These are phyloP conservation scores for Imleria badia DNA, from an alignment of 768 basidiomycete genomes.

Conservation along the genomic window DNA sequence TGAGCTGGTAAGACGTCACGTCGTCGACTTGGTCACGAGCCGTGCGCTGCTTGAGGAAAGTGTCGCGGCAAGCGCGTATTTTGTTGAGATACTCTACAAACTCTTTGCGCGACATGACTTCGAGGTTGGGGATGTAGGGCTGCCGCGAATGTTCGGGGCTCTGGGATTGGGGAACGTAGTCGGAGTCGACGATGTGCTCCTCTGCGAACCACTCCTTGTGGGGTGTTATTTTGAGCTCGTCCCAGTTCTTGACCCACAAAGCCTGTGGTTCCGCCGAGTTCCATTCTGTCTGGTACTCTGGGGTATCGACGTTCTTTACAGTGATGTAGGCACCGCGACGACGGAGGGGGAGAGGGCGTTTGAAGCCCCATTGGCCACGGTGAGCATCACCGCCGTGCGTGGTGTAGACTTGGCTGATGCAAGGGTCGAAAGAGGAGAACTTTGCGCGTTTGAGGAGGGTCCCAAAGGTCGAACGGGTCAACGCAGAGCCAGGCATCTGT, in stretches of 20 bases:
- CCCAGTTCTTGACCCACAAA: conserved; percentile 64
- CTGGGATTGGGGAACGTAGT: conserved; percentile 21
- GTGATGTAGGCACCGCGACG: conserved; percentile 64
- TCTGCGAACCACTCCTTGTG: conserved; percentile 11
- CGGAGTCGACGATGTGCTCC: conserved; percentile 27
- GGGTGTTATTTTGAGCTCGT: conserved; percentile 46
- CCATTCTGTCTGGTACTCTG: conserved; percentile 79
- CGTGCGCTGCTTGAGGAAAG: conserved; percentile 48
- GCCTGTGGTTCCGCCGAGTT: conserved; percentile 62
- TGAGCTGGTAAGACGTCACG: conserved; percentile 30
- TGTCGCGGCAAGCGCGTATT: conserved; percentile 53
- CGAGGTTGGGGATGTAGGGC: conserved; percentile 48
- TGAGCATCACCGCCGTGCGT: conserved; percentile 66
- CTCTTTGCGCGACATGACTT: conserved; percentile 56
- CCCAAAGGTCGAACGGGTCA: conserved; percentile 67
- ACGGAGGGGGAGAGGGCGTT: conserved; percentile 73
- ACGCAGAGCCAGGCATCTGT: conserved; percentile 20
- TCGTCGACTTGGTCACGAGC: conserved; percentile 16
- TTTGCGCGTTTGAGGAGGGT: conserved; percentile 78
- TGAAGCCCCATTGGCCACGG: conserved; percentile 84
- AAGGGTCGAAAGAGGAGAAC: conserved; percentile 77
- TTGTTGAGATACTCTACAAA: conserved; percentile 61
- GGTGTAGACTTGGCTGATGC: conserved; percentile 76
- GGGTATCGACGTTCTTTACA: conserved; percentile 67
- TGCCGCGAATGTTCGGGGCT: conserved; percentile 21